Conservation (phyloP, 2,329 filamentous ascomycete species). For the Nannizziopsis barbatae region DNA sequence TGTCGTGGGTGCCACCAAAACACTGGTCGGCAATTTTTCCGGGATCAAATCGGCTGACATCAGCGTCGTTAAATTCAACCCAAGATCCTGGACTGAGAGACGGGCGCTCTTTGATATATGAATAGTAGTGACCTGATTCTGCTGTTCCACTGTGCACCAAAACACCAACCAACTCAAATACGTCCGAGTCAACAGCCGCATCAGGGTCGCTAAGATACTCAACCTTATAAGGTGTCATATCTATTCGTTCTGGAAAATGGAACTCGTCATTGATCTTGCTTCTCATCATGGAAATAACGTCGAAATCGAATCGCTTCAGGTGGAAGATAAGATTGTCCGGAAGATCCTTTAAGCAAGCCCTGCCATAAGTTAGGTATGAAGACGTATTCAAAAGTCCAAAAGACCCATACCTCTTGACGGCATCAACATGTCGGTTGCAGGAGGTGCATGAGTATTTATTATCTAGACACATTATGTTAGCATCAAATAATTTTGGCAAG, state of each 20-base stretch:
- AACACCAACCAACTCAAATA: conserved; percentile 89
- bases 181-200: conserved; percentile 50
- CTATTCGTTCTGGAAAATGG: conserved; percentile 68
- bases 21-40: conserved; percentile 61
- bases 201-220: conserved; percentile 60
- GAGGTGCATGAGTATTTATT: conserved; percentile 97
- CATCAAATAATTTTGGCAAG: neutral
- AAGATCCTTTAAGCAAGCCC: conserved; percentile 81
- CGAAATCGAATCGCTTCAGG: conserved; percentile 52
- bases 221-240: conserved; percentile 86
- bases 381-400: neutral
- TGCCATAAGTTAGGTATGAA: conserved; percentile 25
- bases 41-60: conserved; percentile 65
- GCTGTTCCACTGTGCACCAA: conserved; percentile 88
- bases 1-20: conserved; percentile 61
- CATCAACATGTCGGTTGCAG: conserved; percentile 80
- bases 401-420: conserved; percentile 61
- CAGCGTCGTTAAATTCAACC: conserved; percentile 93
- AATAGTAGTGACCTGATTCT: conserved; percentile 95
- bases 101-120: conserved; percentile 75
- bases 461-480: conserved; percentile 42
- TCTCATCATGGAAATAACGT: conserved; percentile 55
- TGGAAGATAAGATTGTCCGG: conserved; percentile 94
- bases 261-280: conserved; percentile 96
- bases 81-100: conserved; percentile 46